Conservation (phyloP, 2,329 filamentous ascomycete species). For the Pyricularia sp. region DNA sequence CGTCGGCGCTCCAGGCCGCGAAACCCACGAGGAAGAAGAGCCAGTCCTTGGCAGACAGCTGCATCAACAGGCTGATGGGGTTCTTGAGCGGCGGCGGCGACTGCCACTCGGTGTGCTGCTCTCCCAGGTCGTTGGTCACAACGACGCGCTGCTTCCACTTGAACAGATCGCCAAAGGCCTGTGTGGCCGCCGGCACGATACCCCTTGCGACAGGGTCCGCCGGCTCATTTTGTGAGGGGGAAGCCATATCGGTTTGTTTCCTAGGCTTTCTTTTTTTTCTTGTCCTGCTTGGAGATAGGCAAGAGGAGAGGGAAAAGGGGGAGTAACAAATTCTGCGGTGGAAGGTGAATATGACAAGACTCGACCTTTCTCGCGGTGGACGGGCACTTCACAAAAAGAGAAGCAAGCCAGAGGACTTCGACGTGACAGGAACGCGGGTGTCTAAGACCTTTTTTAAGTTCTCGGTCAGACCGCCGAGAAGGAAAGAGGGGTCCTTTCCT, state of each 20-base stretch:
- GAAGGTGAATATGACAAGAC: neutral
- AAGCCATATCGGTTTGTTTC: neutral
- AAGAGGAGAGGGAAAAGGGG: neutral
- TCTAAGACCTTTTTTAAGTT: neutral
- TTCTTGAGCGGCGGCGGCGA: slow-evolving; percentile 53
- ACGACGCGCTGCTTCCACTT: slow-evolving; percentile 63
- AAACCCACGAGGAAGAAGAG: slow-evolving; percentile 65
- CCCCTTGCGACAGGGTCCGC: slow-evolving; percentile 58
- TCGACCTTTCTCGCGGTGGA: neutral
- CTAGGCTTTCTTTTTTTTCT: neutral
- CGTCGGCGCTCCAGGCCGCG: slow-evolving; percentile 65
- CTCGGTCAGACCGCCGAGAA: neutral
- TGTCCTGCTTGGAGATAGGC: neutral
- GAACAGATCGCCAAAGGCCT: slow-evolving; percentile 16
- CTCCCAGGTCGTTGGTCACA: slow-evolving; percentile 44
- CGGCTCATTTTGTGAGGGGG: slow-evolving; percentile 14
- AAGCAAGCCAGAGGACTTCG: neutral
- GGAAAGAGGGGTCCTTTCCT: neutral
- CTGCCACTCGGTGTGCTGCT: slow-evolving; percentile 52
- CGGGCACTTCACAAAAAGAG: neutral
- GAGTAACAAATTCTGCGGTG: neutral
- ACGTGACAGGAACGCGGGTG: neutral
- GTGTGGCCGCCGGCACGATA: slow-evolving; percentile 21
- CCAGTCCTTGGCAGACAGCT: slow-evolving; percentile 56
- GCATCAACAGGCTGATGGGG: slow-evolving; percentile 53